Base-by-base conservation (phyloP, 202 grass and related monocot species). In the Schoenoplectus triqueter region DNA sequence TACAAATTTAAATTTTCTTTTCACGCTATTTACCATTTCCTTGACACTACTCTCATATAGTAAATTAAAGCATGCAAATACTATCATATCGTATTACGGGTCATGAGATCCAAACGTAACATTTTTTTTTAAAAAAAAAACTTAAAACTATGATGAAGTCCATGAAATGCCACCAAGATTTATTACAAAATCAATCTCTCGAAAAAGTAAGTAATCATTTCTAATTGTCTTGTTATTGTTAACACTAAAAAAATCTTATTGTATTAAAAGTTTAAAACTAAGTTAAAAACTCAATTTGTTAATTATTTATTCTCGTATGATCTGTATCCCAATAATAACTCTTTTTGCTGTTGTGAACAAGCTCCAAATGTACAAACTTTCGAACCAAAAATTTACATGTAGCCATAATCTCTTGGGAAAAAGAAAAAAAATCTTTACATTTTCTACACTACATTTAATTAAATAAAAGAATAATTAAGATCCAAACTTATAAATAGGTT, bases 381-480 rank as follows among this genome's bases (percentile, higher is more conserved):
- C 2, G 39, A 76, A 10, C 5, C 18, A 74, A 9, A 73, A 74
- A 52, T 45, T 50, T 54, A 54, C 9, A 76, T 4, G 55, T 31
- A 56, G 10, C 20, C 50, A 55, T 10, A 22, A 76, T 15, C 49
- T 52, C 49, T 42, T 40, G 21, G 10, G 10, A 48, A 10, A 19
- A 19, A 31, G 31, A 31, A 31, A 31, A 31, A 31, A 31, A 31
- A 31, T 31, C 31, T 31, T 31, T 78, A 78, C 31, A 78, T 60
- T 76, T 20, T 52, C 52, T 57, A 78, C 10, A n/a, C 0, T 56
- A 21, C 10, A 54, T 75, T 52, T 41, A 11, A 76, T 11, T 39
- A 39, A 76, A 55, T 56, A 31, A 76, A 55, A 55, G 19, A 56
- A 56, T 55, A 67, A 68, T 10, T 21, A 73, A 7, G n/a, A 73